Base-by-base conservation (phyloP, 306 rosid species). In the Castanea sativa region DNA sequence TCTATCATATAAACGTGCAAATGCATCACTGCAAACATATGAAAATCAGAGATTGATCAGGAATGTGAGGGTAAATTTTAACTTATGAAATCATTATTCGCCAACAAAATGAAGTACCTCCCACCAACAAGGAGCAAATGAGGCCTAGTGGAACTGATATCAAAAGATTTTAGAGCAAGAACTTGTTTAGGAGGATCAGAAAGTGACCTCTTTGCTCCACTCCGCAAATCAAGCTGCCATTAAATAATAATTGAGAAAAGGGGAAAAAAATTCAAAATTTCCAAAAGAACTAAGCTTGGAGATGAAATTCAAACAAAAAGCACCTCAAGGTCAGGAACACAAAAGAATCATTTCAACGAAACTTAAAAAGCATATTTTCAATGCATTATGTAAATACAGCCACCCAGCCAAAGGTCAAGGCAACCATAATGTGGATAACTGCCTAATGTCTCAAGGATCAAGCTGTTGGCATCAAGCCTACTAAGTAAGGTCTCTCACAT, bases 71-170 rank as follows among this genome's bases (percentile, higher is more conserved):
- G 53, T 8, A 59, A 67, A 49, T 60, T 25, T 68, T 60, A 23
- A 23, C 67, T 9, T 29, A 38, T 59, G 20, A 59, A 79, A 68
- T 74, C 56, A 51, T 23, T 25, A 73, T 64, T 76, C 72, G 79
- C 65, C 43, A 82, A 73, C 80, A 80, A 49, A 49, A 80, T 57
- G 79, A 78, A 27, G 71, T 88, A 96, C 99, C 98, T 96, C 85
- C 99, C 99, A 68, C 99, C 99, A 87, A 96, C 98, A 83, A 96
- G 82, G 53, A 96, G 98, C 77, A 96, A 85, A 87, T 96, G 98
- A 74, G 99, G 94, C 83, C 97, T 86, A 75, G 91, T 84, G 82
- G 97, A 81, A 86, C 98, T 90, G 76, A 96, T 91, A 84, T 96
- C 98, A 74, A 92, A 93, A 70, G 99, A 91, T 90, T 96, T 96